Evolutionary conservation across 1,284 basidiomycete genomes (phyloP).

Genomic region (Violaceomyces palustris): DNA sequence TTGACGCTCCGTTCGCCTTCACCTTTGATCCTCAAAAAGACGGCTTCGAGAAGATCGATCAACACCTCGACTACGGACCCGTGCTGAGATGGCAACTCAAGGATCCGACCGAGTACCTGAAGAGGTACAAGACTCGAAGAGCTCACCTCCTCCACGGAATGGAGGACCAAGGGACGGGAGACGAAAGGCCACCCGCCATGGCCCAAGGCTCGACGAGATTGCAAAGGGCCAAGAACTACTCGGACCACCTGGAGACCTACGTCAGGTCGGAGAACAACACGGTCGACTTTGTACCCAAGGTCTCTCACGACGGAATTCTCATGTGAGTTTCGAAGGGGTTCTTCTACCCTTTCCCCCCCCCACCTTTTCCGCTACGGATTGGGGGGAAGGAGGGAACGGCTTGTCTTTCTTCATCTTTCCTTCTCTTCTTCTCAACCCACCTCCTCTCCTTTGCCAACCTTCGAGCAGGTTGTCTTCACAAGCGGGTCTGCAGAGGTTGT

Average conservation of each 20-base stretch:
- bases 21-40: constrained; percentile 3
- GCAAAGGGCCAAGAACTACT: constrained; percentile 18
- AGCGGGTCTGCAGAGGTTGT: no score
- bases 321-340: constrained; percentile 18
- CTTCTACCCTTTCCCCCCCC: no score
- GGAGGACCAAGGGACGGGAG: constrained; percentile 16
- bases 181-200: constrained; percentile 16
- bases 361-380: no score
- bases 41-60: constrained; percentile 9
- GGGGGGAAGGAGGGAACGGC: no score
- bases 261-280: constrained; percentile 4
- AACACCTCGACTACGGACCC: constrained; percentile 1
- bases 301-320: constrained; percentile 11
- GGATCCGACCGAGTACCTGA: no score
- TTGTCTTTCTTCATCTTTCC: no score
- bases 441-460: no score
- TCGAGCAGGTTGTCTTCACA: no score
- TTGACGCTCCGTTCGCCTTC: not conserved
- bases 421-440: no score
- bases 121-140: constrained; percentile 2
- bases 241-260: constrained; percentile 7
- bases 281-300: constrained; percentile 13
- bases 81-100: no score
- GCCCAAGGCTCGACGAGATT: constrained; percentile 16
- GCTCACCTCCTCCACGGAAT: constrained; percentile 15